phyloP scores from a whole-genome alignment of 2,329 filamentous ascomycete species.

The Cladosporium phlei region DNA sequence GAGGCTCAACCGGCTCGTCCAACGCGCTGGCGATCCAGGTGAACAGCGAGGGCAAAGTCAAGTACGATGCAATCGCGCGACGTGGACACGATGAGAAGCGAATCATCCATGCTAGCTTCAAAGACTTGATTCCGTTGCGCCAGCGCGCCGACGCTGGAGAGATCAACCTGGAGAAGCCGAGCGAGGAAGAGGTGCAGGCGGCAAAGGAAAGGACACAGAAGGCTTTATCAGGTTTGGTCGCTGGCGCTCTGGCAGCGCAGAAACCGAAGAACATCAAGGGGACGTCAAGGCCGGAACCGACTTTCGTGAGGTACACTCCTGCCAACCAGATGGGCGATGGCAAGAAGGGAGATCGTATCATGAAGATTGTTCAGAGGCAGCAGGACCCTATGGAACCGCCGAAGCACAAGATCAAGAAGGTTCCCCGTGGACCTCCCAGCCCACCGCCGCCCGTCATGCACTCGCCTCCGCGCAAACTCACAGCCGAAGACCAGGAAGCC shows the following conservation, averaged over 20 bases:
- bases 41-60: slow-evolving; percentile 84
- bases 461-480: slow-evolving; percentile 88
- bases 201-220: slow-evolving; percentile 85
- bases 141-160: slow-evolving; percentile 92
- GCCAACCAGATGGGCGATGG: slow-evolving; percentile 93
- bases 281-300: slow-evolving; percentile 74
- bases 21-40: slow-evolving; percentile 93
- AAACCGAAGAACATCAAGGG: slow-evolving; percentile 93
- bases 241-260: slow-evolving; percentile 81
- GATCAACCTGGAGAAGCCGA: slow-evolving; percentile 78
- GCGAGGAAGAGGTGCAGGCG: slow-evolving; percentile 74
- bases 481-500: slow-evolving; percentile 92
- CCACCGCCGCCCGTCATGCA: slow-evolving; percentile 93
- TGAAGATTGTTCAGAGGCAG: slow-evolving; percentile 96
- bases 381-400: slow-evolving; percentile 94
- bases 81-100: slow-evolving; percentile 79
- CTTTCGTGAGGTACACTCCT: slow-evolving; percentile 92
- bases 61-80: slow-evolving; percentile 90
- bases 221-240: slow-evolving; percentile 75
- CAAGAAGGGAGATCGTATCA: slow-evolving; percentile 88
- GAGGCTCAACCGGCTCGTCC: slow-evolving; percentile 55
- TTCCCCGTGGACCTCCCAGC: slow-evolving; percentile 84
- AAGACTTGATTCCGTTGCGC: slow-evolving; percentile 88
- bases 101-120: slow-evolving; percentile 92
- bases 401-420: slow-evolving; percentile 99